Evolutionary conservation across 2,329 filamentous ascomycete genomes (phyloP).

Genomic region (Botrytis porri): DNA sequence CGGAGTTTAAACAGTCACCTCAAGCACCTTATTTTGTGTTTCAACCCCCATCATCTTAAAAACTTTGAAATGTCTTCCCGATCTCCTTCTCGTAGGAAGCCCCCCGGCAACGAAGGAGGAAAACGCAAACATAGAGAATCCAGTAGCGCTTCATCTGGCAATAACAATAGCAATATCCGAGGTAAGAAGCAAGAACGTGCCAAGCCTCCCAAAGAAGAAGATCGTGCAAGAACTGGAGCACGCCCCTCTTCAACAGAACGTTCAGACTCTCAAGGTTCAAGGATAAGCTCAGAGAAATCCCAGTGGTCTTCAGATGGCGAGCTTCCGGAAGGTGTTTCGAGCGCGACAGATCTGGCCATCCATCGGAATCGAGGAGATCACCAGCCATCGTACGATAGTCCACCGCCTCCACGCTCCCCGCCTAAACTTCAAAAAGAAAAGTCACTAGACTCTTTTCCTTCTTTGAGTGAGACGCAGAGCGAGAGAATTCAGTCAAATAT

Average conservation of each 20-base stretch:
- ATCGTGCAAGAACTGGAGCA: not conserved
- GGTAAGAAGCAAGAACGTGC: not conserved
- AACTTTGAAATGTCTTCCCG: not conserved
- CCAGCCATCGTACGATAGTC: not conserved
- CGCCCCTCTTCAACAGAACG: not conserved
- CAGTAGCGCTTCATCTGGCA: not conserved
- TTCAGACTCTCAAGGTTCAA: not conserved
- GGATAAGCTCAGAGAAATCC: not conserved
- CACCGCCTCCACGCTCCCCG: not conserved
- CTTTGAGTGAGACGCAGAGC: not conserved
- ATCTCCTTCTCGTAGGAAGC: not conserved
- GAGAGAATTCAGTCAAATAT: not conserved
- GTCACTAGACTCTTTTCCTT: not conserved
- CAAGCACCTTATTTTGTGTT: too few species aligned
- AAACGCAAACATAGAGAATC: not conserved
- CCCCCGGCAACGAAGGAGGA: too few species aligned
- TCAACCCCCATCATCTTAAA: too few species aligned
- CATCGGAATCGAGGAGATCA: not conserved
- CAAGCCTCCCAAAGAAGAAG: too few species aligned
- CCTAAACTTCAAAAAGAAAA: not conserved
- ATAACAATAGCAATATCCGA: not conserved
- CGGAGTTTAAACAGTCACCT: not conserved
- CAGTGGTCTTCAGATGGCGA: not conserved
- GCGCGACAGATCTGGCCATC: not conserved
- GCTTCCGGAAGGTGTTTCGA: not conserved